phyloP scores from a whole-genome alignment of 176 grass and related monocot genomes.

The Ensete glaucum region DNA sequence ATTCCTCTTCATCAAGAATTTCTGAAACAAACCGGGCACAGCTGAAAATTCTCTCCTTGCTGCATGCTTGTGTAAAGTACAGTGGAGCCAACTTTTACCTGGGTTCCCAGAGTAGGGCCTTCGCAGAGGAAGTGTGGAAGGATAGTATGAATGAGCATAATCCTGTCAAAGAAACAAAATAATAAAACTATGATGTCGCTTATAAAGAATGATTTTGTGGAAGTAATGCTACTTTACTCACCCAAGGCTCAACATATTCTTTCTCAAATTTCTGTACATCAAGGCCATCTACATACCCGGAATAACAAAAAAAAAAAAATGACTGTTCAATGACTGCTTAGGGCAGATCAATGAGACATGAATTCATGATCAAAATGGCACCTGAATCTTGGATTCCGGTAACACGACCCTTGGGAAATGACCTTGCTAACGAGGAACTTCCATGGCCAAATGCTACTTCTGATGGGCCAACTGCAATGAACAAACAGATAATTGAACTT shows the following conservation, averaged over 20 bases:
- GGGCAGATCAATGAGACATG: not conserved
- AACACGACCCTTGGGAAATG: conserved; percentile 16
- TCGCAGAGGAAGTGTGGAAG: conserved; percentile 52
- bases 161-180: conserved; percentile 40
- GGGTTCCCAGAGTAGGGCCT: conserved; percentile 58
- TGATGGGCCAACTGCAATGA: conserved; percentile 21
- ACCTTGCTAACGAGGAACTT: conserved; percentile 36
- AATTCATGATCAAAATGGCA: conserved; percentile 19
- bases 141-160: conserved; percentile 46
- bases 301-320: not conserved
- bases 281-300: conserved; percentile 10
- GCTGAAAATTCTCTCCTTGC: not conserved
- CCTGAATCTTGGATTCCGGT: conserved; percentile 19
- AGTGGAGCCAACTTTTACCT: conserved; percentile 29
- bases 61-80: not conserved
- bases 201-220: not conserved
- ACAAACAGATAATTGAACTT: conserved; percentile 13
- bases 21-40: conserved; percentile 29
- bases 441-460: conserved; percentile 59
- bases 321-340: conserved; percentile 3
- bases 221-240: conserved; percentile 20
- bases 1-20: conserved; percentile 67
- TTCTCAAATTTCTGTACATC: conserved; percentile 21
- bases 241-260: conserved; percentile 55
- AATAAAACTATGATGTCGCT: not conserved